Evolutionary conservation across 306 rosid species (phyloP), one percentile per base, ranked within the genome.

Genomic region (Mimosa bimucronata): DNA sequence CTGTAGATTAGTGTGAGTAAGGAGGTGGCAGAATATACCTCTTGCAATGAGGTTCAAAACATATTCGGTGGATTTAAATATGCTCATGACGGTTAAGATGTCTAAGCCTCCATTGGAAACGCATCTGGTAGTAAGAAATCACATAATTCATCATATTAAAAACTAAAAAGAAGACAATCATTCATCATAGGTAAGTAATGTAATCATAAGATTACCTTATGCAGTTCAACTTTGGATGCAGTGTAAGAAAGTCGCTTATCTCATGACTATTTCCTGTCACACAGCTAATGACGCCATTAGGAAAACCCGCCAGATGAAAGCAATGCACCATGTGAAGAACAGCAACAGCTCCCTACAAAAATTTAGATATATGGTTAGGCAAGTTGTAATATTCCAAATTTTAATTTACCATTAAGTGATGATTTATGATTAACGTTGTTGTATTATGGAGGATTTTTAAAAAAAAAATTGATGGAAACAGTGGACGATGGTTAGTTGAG

Each of bases 231-330:
- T 87, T 92, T 0, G 98, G 94, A 78, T 93, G 98, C 97, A 93
- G 91, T 2, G 98, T 93, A 68, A 93, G 98, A 86, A 91, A 91
- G 82, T 93, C 98, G 6, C 98, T 97, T 4, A 93, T 91, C 86
- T 93, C 97, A 14, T 97, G 90, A 57, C 98, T 97, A 76, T 90
- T 93, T 44, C 98, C 98, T 15, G 97, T 93, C 72, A 90, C 91
- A 80, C 94, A 93, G 79, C 87, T 85, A 37, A 93, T 86, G 38
- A 91, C 92, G 68, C 94, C 98, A 80, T 89, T 86, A 6, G 98
- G 98, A 74, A 93, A 91, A 71, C 97, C 98, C 66, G 97, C 98
- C 78, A 93, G 80, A 82, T 93, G 97, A 84, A 93, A 91, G 86
- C 97, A 93, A 73, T 93, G 91, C 55, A 93, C 94, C 98, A 93